Base-by-base conservation (phyloP, 2,329 filamentous ascomycete genomes). In the Fusarium foetens region DNA sequence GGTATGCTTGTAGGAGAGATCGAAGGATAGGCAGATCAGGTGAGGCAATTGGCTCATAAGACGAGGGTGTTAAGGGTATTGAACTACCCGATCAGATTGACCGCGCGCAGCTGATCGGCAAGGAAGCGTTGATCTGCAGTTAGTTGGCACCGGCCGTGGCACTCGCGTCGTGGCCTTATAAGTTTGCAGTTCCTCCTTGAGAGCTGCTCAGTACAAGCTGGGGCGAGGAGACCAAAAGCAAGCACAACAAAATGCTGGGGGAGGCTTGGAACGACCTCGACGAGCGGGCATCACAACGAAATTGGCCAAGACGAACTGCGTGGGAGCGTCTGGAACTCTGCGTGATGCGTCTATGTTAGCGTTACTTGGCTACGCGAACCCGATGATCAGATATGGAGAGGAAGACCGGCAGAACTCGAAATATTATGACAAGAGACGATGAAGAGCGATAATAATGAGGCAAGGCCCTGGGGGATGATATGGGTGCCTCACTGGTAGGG, bases 11-110 rank as follows among this genome's bases (percentile, higher is more conserved):
- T 27, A 39, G 63, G 59, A 59, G 59, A 59, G 55, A 61, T 57
- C 63, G 48, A 38, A 63, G 62, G 59, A 63, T 49, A 58, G 57
- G 55, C 36, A 55, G 57, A 35, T 52, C 66, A 58, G 39, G 36
- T 65, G 67, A 58, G 58, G 41, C 64, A 59, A 74, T 76, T 76
- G 74, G 68, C 73, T 68, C 25, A 68, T 52, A 54, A 62, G 45
- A 52, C 27, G 65, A 67, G 71, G 60, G 58, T 42, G 36, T 38
- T 31, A 33, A 27, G n/a, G n/a, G 48, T 45, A 27, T 62, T 21
- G n/a, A 41, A 43, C 31, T 54, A 29, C 35, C 58, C 45, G 49
- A 54, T 57, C 59, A 46, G 54, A 43, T 33, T 41, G 43, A 65
- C 58, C 27, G 46, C 42, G 46, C 25, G 31, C 39, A 48, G 57